A percentile compares a stretch with the other conserved stretches of the same genome.
phyloP scores from a whole-genome alignment of 2,329 filamentous ascomycete species.

The Orbilia ellipsospora region DNA sequence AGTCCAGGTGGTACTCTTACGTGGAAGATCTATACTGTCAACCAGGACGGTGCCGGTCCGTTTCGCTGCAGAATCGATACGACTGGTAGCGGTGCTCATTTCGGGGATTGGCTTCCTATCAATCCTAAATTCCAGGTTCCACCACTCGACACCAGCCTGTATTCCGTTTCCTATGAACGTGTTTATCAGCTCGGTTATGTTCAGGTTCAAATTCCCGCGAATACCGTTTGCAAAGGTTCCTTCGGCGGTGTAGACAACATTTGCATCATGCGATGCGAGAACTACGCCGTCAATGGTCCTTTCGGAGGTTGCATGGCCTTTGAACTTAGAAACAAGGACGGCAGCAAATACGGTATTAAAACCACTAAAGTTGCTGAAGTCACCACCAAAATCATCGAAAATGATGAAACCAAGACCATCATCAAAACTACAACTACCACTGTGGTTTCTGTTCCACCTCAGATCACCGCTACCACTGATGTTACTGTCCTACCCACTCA shows the following conservation, averaged over 20 bases:
- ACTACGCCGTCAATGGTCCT: constrained; percentile 17
- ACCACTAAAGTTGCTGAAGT: not conserved
- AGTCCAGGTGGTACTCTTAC: not conserved
- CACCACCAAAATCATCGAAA: not conserved
- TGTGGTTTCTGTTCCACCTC: not conserved
- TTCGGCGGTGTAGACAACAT: constrained; percentile 72
- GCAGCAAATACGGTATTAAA: not conserved
- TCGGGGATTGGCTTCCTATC: constrained; percentile 61
- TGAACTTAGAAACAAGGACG: not conserved
- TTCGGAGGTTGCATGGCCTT: constrained; percentile 30
- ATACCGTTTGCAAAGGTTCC: constrained; percentile 73
- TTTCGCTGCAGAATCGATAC: constrained; percentile 18
- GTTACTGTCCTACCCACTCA: not conserved
- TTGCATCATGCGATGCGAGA: constrained; percentile 74
- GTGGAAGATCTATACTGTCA: constrained; percentile 14
- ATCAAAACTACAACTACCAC: not conserved
- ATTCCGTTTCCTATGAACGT: not conserved
- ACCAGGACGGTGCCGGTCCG: constrained; percentile 27
- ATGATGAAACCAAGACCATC: not conserved
- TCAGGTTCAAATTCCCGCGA: constrained; percentile 73
- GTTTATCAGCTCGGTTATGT: constrained; percentile 62
- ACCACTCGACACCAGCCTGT: not conserved
- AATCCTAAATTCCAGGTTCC: constrained; percentile 55
- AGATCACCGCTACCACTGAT: not conserved
- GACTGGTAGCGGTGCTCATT: constrained; percentile 60